Evolutionary conservation across 495 filamentous ascomycete genomes (phyloP).

Genomic region (Podospora sp.): DNA sequence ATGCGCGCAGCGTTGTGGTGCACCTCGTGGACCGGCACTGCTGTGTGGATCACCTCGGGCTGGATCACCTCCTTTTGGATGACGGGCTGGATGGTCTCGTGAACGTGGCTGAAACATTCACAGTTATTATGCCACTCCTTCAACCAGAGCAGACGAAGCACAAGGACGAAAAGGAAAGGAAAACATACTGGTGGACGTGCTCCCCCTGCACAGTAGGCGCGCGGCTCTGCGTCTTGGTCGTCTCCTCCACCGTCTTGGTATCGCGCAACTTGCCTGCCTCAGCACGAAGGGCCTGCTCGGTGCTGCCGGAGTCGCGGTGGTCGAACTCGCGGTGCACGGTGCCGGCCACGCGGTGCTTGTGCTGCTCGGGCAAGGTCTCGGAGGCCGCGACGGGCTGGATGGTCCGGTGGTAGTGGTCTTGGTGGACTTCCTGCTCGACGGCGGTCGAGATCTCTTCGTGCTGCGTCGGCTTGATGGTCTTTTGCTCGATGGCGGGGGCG

Average conservation of each 20-base stretch:
- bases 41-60: slow-evolving; percentile 66
- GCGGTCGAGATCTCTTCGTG: slow-evolving; percentile 60
- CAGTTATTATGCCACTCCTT: neutral
- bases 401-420: slow-evolving; percentile 60
- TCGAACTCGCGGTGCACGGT: slow-evolving; percentile 59
- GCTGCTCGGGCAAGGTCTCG: slow-evolving; percentile 52
- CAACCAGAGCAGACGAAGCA: neutral
- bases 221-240: slow-evolving; percentile 48
- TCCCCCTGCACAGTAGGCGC: slow-evolving; percentile 58
- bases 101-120: slow-evolving; percentile 44
- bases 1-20: slow-evolving; percentile 64
- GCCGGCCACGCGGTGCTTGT: slow-evolving; percentile 49
- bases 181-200: slow-evolving; percentile 60
- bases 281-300: slow-evolving; percentile 47
- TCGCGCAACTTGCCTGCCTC: slow-evolving; percentile 57
- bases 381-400: slow-evolving; percentile 55
- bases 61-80: slow-evolving; percentile 68
- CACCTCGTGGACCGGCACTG: slow-evolving; percentile 66
- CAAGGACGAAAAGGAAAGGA: slow-evolving; percentile 21
- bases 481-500: slow-evolving; percentile 60
- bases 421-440: slow-evolving; percentile 64
- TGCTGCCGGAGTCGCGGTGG: slow-evolving; percentile 52
- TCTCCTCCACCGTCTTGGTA: slow-evolving; percentile 48
- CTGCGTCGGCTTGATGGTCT: slow-evolving; percentile 53
- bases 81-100: slow-evolving; percentile 67